Evolutionary conservation across 257 asterid species (phyloP).

Genomic region (Penstemon barbatus): DNA sequence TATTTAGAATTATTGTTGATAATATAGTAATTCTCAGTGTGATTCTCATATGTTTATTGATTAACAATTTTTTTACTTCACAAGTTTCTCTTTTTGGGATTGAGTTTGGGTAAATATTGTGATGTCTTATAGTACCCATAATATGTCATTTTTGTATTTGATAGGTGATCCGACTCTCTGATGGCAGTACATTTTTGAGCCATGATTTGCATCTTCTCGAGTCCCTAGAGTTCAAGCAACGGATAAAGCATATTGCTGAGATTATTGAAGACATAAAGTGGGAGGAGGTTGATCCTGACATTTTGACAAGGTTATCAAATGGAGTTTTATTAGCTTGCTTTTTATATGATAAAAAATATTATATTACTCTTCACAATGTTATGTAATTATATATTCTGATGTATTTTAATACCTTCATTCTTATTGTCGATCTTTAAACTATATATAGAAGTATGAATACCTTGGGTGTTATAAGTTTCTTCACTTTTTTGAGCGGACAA

Average conservation of each 20-base stretch:
- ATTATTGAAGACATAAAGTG: constrained; percentile 84
- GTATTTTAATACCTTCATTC: constrained; percentile 15
- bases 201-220: constrained; percentile 92
- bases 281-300: constrained; percentile 84
- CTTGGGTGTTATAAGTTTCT: too few relatives aligned
- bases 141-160: constrained; percentile 28
- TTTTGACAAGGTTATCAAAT: constrained; percentile 68
- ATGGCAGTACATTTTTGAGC: constrained; percentile 66
- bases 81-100: constrained; percentile 19
- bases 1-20: constrained; percentile 16
- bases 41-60: not conserved
- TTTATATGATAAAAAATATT: constrained; percentile 7
- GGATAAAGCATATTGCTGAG: constrained; percentile 78
- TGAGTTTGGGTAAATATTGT: constrained; percentile 18
- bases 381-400: constrained; percentile 14
- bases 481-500: too few relatives aligned
- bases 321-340: constrained; percentile 19
- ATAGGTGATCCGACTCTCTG: constrained; percentile 68
- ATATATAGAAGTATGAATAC: too few relatives aligned
- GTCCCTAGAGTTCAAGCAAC: constrained; percentile 91
- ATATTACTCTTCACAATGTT: too few relatives aligned
- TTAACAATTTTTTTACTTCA: constrained; percentile 5
- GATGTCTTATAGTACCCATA: constrained; percentile 18
- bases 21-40: not conserved
- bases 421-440: too few relatives aligned